Evolutionary conservation across 225 moss, liverwort and hornwort genomes (phyloP).

Genomic region (Polytrichum formosum): DNA sequence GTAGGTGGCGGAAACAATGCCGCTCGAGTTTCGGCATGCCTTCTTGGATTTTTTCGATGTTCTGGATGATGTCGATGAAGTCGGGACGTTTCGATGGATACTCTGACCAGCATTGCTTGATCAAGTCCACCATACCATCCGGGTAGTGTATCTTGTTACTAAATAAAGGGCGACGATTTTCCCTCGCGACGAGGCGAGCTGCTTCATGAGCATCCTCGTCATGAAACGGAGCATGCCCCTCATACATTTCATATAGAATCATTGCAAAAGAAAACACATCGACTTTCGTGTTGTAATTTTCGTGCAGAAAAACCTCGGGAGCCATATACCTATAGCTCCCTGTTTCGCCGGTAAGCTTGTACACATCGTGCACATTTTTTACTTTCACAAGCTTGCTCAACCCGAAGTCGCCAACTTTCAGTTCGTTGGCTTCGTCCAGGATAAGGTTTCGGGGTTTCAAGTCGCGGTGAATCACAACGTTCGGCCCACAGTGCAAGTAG

Average conservation of each 20-base stretch:
- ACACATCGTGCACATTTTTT: slow-evolving; percentile 57
- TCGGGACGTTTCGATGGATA: slow-evolving; percentile 33
- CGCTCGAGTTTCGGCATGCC: slow-evolving; percentile 11
- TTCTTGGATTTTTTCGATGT: slow-evolving; percentile 30
- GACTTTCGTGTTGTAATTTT: slow-evolving; percentile 70
- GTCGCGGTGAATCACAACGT: slow-evolving; percentile 80
- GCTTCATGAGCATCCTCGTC: slow-evolving; percentile 62
- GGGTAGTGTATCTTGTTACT: slow-evolving; percentile 49
- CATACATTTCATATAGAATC: slow-evolving; percentile 85
- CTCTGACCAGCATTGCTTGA: slow-evolving; percentile 36
- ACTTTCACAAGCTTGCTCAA: slow-evolving; percentile 77
- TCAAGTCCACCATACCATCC: slow-evolving; percentile 43
- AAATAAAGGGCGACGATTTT: slow-evolving; percentile 46
- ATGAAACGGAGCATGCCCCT: slow-evolving; percentile 60
- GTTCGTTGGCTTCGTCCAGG: slow-evolving; percentile 55
- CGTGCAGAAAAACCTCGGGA: slow-evolving; percentile 78
- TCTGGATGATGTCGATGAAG: slow-evolving; percentile 26
- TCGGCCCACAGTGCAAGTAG: slow-evolving; percentile 73
- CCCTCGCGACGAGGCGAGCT: slow-evolving; percentile 54
- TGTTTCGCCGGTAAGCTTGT: slow-evolving; percentile 84
- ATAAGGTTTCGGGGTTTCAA: slow-evolving; percentile 85
- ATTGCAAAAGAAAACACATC: slow-evolving; percentile 83
- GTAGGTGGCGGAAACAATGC: slow-evolving; percentile 32
- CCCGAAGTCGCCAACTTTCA: slow-evolving; percentile 88
- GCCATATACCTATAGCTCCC: slow-evolving; percentile 98